Evolutionary conservation across 805 yeast species (phyloP).

Genomic region (Saturnispora quitensis): DNA sequence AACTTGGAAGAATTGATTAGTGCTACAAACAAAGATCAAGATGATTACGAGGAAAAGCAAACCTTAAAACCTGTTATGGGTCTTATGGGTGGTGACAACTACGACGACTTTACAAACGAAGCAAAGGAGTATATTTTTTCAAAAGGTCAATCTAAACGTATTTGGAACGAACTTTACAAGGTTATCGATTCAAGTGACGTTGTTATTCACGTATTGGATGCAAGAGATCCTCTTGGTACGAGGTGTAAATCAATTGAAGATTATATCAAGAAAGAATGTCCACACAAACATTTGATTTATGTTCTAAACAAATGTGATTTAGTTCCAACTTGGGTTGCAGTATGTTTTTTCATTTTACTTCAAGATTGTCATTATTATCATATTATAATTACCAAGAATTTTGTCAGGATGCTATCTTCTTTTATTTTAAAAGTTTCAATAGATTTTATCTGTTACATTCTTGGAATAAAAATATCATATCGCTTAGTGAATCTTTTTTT

Average conservation of each 20-base stretch:
- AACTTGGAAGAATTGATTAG: constrained; percentile 74
- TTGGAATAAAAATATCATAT: constrained; percentile 69
- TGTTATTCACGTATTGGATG: constrained; percentile 92
- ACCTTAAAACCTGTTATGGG: constrained; percentile 72
- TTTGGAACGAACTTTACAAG: constrained; percentile 95
- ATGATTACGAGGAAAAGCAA: constrained; percentile 60
- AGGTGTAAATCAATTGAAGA: constrained; percentile 90
- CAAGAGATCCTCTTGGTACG: constrained; percentile 95
- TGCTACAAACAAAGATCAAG: constrained; percentile 46
- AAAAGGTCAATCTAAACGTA: constrained; percentile 96
- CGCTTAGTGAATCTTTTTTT: background rate
- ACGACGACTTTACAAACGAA: constrained; percentile 79
- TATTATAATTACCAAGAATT: constrained; percentile 57
- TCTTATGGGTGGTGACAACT: constrained; percentile 61
- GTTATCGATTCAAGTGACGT: constrained; percentile 98
- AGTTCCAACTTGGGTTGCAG: constrained; percentile 99
- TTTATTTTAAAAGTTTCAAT: constrained; percentile 21
- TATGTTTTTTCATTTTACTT: constrained; percentile 55
- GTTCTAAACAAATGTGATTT: constrained; percentile 96
- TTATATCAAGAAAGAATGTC: constrained; percentile 85
- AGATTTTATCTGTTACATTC: constrained; percentile 89
- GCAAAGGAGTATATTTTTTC: constrained; percentile 94
- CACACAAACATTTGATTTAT: constrained; percentile 92
- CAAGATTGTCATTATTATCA: constrained; percentile 5
- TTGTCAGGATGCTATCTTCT: constrained; percentile 61